Percentiles rank a stretch among this genome's conserved stretches.
These are phyloP conservation scores for Xylariaceae sp. DNA, from an alignment of 2,329 filamentous ascomycete species.

Conservation along the genomic window DNA sequence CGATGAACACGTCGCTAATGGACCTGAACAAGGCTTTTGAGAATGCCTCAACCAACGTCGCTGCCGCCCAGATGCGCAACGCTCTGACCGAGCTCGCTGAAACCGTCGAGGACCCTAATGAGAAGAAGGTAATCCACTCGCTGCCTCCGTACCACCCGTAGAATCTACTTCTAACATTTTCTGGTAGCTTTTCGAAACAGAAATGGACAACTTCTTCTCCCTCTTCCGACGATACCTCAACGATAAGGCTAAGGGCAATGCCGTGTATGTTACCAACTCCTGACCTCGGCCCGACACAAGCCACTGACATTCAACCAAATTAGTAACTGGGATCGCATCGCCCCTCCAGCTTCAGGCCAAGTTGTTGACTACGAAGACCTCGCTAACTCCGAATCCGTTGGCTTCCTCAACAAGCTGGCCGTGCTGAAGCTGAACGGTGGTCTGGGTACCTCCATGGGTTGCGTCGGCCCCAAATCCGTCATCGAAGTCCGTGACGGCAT, in stretches of 20 bases:
- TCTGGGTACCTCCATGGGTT: slow-evolving; percentile 99
- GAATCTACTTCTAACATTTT: slow-evolving; percentile 8
- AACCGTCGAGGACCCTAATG: slow-evolving; percentile 79
- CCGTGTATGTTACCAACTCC: slow-evolving; percentile 63
- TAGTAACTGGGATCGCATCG: slow-evolving; percentile 96
- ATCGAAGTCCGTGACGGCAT: slow-evolving; percentile 99
- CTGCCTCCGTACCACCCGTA: background rate
- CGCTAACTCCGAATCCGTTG: slow-evolving; percentile 85
- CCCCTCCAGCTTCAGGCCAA: slow-evolving; percentile 89
- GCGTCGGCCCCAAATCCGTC: slow-evolving; percentile 98
- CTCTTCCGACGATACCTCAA: slow-evolving; percentile 98
- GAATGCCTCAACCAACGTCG: slow-evolving; percentile 98
- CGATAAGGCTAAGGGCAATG: slow-evolving; percentile 98
- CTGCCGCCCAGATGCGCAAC: slow-evolving; percentile 99
- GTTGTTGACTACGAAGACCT: slow-evolving; percentile 95
- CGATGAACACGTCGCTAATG: slow-evolving; percentile 43
- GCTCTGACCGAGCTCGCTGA: slow-evolving; percentile 90
- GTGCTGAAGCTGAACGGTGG: slow-evolving; percentile 99
- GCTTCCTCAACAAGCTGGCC: slow-evolving; percentile 95
- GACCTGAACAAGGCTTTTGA: slow-evolving; percentile 82
- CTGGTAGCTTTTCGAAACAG: slow-evolving; percentile 86
- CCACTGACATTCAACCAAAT: slow-evolving; percentile 35
- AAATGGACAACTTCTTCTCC: slow-evolving; percentile 99
- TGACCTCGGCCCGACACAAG: background rate
- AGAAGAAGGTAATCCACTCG: slow-evolving; percentile 74